Conservation (phyloP, 2,329 filamentous ascomycete genomes). For the Botrytis porri region DNA sequence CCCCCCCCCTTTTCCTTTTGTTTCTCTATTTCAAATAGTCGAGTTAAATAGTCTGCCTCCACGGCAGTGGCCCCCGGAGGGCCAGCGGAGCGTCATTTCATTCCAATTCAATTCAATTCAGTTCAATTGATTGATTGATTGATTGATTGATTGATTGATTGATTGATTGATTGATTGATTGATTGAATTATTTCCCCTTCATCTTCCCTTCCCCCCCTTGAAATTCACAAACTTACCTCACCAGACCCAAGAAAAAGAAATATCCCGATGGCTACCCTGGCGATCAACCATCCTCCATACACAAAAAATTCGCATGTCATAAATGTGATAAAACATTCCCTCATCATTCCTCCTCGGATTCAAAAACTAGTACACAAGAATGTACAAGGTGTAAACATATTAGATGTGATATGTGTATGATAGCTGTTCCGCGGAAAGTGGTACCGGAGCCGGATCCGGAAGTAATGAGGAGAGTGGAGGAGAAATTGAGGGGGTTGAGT, state of each 20-base stretch:
- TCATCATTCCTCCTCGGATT: constrained; percentile 24
- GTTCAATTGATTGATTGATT: too few species aligned
- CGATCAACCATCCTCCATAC: constrained; percentile 42
- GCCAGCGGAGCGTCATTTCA: not conserved
- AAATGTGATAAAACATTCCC: constrained; percentile 60
- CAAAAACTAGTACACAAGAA: constrained; percentile 37
- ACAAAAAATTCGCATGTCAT: constrained; percentile 55
- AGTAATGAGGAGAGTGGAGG: constrained; percentile 55
- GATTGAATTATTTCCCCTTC: too few species aligned
- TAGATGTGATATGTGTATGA: constrained; percentile 58
- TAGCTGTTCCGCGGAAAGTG: constrained; percentile 47
- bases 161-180: too few species aligned
- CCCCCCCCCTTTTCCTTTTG: not conserved
- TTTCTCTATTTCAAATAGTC: not conserved
- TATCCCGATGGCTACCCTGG: constrained; percentile 70
- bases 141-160: too few species aligned
- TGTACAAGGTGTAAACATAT: constrained; percentile 61
- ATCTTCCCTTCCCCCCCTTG: rapidly evolving
- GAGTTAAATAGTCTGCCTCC: not conserved
- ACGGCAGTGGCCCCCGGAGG: not conserved
- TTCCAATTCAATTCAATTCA: not conserved
- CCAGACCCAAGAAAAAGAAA: constrained; percentile 63
- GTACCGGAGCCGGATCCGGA: constrained; percentile 61
- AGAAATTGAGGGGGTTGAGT: constrained; percentile 45
- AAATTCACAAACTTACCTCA: not conserved